phyloP scores from a whole-genome alignment of 1,284 basidiomycete genomes.

The Trichosporon inkin region DNA sequence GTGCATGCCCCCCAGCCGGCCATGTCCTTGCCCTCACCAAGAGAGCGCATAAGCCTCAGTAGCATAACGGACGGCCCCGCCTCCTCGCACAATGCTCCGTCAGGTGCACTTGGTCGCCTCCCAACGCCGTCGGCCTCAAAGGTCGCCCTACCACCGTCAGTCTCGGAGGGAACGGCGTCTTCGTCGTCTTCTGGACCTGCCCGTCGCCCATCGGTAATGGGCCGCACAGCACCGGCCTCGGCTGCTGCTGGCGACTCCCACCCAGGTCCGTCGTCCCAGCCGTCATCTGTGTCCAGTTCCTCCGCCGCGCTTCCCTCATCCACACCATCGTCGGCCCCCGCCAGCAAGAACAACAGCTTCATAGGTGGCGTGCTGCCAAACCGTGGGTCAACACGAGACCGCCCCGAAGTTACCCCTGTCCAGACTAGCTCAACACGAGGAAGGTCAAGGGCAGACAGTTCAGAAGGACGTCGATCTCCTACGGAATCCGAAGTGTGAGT shows the following conservation, averaged over 20 bases:
- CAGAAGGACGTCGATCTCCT: slow-evolving; percentile 5
- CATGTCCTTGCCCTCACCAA: slow-evolving; percentile 4
- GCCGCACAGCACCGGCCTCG: neutral
- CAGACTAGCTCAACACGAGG: neutral
- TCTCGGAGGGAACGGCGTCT: neutral
- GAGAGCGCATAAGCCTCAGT: slow-evolving; percentile 7
- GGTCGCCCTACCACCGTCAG: neutral
- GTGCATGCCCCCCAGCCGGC: slow-evolving; percentile 7
- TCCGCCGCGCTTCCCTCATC: neutral
- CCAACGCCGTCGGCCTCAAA: neutral
- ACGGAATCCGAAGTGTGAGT: slow-evolving; percentile 37
- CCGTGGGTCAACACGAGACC: slow-evolving; percentile 23
- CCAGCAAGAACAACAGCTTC: slow-evolving; percentile 25
- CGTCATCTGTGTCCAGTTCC: neutral
- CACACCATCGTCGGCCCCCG: slow-evolving; percentile 22
- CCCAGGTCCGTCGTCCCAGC: neutral
- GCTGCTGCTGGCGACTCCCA: neutral
- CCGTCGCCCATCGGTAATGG: neutral
- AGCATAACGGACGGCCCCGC: slow-evolving; percentile 3
- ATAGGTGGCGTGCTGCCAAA: slow-evolving; percentile 23
- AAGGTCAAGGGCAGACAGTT: slow-evolving; percentile 11
- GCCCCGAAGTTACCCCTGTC: neutral
- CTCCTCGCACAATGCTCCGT: neutral
- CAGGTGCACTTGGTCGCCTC: neutral
- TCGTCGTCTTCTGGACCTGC: neutral